Percentiles rank a stretch among this genome's conserved stretches.
Evolutionary conservation across 1,284 basidiomycete species (phyloP).

Genomic region (Ganoderma leucocontextum): DNA sequence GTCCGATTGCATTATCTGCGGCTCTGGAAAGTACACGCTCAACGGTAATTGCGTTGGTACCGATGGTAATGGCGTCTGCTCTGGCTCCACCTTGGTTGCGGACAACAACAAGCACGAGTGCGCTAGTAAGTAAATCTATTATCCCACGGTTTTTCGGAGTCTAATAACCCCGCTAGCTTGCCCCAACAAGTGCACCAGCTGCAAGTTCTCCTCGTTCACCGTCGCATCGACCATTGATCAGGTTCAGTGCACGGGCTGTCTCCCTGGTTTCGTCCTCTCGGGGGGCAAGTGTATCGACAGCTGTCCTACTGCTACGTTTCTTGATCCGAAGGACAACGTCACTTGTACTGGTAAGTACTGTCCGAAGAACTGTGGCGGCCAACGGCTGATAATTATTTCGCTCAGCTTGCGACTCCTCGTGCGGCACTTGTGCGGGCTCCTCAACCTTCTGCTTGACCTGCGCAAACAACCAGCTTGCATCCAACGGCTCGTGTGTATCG

Average conservation of each 20-base stretch:
- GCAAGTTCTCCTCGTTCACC: slow-evolving; percentile 75
- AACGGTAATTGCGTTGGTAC: slow-evolving; percentile 74
- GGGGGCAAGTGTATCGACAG: slow-evolving; percentile 70
- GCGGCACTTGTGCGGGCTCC: slow-evolving; percentile 71
- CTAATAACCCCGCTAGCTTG: slow-evolving; percentile 57
- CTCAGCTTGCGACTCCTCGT: slow-evolving; percentile 77
- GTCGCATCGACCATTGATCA: slow-evolving; percentile 70
- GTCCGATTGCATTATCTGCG: slow-evolving; percentile 75
- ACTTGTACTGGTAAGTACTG: slow-evolving; percentile 64
- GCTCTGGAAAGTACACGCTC: slow-evolving; percentile 61
- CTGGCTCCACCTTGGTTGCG: slow-evolving; percentile 73
- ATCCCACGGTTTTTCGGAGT: background rate
- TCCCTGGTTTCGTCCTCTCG: slow-evolving; percentile 78
- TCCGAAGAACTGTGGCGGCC: background rate
- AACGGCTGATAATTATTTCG: slow-evolving; percentile 20
- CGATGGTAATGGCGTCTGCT: slow-evolving; percentile 73
- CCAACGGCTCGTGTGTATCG: slow-evolving; percentile 73
- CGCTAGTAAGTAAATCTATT: slow-evolving; percentile 64
- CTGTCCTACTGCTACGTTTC: slow-evolving; percentile 78
- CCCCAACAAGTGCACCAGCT: slow-evolving; percentile 80
- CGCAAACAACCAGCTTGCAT: slow-evolving; percentile 66
- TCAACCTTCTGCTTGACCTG: slow-evolving; percentile 79
- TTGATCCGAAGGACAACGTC: slow-evolving; percentile 72
- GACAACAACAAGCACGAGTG: slow-evolving; percentile 84
- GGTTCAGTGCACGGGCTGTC: slow-evolving; percentile 76